phyloP scores from a whole-genome alignment of 139 green algal genomes.

The Micromonas pusilla region DNA sequence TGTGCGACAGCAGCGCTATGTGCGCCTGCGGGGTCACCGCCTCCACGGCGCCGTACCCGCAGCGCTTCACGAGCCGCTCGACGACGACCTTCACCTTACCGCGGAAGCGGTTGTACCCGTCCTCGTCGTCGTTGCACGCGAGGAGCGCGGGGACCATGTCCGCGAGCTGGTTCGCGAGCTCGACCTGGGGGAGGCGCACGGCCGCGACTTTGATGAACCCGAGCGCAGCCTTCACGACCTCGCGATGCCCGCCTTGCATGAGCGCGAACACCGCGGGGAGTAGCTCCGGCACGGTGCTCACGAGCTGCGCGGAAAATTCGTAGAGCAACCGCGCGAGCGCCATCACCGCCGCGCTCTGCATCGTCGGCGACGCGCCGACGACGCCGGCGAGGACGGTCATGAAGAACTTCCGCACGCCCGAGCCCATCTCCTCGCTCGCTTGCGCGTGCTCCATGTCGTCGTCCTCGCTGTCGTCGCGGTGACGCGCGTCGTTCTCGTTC shows the following conservation, averaged over 20 bases:
- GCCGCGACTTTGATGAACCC: constrained; percentile 89
- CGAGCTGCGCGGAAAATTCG: constrained; percentile 64
- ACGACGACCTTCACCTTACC: constrained; percentile 85
- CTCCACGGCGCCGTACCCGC: constrained; percentile 75
- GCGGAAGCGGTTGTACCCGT: constrained; percentile 84
- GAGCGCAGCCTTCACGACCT: constrained; percentile 87
- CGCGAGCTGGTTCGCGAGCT: constrained; percentile 59
- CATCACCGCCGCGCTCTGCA: constrained; percentile 62
- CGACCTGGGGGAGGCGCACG: constrained; percentile 63
- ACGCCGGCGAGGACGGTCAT: constrained; percentile 67
- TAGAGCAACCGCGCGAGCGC: constrained; percentile 84
- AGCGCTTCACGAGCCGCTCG: constrained; percentile 75
- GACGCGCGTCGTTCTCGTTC: not conserved
- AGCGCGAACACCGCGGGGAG: constrained; percentile 78
- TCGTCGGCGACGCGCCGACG: constrained; percentile 8
- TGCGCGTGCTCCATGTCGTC: not conserved
- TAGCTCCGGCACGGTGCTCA: constrained; percentile 35
- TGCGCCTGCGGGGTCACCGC: constrained; percentile 64
- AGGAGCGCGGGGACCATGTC: constrained; percentile 80
- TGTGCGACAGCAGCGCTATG: constrained; percentile 73
- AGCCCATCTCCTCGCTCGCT: not conserved
- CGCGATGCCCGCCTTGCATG: constrained; percentile 53
- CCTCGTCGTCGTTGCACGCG: constrained; percentile 73
- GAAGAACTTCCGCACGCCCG: constrained; percentile 58
- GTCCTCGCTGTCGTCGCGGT: not conserved